phyloP scores from a whole-genome alignment of 2,329 filamentous ascomycete genomes.

The Ascochyta lentis region DNA sequence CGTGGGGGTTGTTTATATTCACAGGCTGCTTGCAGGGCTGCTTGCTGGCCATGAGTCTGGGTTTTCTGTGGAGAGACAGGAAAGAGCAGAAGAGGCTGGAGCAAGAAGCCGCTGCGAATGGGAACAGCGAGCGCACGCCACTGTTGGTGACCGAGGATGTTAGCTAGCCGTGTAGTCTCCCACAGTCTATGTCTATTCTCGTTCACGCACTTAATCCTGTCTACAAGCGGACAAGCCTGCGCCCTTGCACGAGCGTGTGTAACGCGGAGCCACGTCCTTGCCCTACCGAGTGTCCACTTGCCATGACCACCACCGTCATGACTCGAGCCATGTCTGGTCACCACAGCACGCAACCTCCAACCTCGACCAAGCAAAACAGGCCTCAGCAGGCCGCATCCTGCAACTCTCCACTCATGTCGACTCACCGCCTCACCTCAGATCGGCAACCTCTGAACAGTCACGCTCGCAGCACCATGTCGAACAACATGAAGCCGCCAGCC shows the following conservation, averaged over 20 bases:
- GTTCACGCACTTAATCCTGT: not conserved
- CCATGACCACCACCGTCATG: conserved; percentile 1
- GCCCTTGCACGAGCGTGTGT: conserved; percentile 8
- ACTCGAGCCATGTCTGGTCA: not conserved
- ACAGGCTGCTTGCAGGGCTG: conserved; percentile 85
- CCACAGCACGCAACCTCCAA: not conserved
- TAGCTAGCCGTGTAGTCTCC: not conserved
- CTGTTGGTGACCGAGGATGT: conserved; percentile 10
- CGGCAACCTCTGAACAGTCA: not conserved
- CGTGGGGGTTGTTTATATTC: conserved; percentile 89
- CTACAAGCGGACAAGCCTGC: not conserved
- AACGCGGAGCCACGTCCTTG: conserved; percentile 10
- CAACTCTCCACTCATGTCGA: not conserved
- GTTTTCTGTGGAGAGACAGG: conserved; percentile 68
- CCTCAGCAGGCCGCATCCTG: not conserved
- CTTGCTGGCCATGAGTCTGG: conserved; percentile 79
- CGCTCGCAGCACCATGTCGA: conserved; percentile 6
- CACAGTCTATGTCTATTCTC: not conserved
- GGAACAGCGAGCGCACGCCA: conserved; percentile 7
- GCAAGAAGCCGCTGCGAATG: not conserved
- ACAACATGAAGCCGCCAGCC: not conserved
- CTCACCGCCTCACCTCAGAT: not conserved
- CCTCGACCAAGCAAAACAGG: not conserved
- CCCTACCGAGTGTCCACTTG: not conserved
- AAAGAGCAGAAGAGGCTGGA: conserved; percentile 34